Evolutionary conservation across 169 alveolate species (phyloP).

Genomic region (Eimeria acervulina): DNA sequence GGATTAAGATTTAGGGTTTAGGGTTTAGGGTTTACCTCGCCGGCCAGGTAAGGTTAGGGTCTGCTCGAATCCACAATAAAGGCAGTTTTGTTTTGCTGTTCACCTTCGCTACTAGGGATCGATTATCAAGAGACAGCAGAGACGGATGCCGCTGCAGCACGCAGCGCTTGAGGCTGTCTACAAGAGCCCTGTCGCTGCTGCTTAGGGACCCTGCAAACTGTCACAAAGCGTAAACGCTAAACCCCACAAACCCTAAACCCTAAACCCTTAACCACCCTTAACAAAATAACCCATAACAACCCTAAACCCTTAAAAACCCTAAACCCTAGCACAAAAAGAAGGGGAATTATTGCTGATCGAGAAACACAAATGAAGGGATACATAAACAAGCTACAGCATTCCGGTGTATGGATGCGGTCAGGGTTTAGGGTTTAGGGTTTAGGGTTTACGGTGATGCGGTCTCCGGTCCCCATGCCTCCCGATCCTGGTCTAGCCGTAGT

Average conservation of each 20-base stretch:
- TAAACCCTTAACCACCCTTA: neutral
- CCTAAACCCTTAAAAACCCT: neutral
- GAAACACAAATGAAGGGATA: too few species aligned
- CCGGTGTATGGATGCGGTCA: too few species aligned
- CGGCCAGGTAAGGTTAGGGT: constrained; percentile 87
- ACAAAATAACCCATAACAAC: neutral
- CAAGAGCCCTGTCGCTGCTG: constrained; percentile 86
- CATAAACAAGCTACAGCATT: too few species aligned
- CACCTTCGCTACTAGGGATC: constrained; percentile 92
- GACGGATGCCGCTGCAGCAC: constrained; percentile 85
- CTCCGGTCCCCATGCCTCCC: too few species aligned
- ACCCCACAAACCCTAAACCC: neutral
- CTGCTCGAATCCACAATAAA: constrained; percentile 91
- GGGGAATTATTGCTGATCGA: too few species aligned
- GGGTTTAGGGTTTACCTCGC: constrained; percentile 84
- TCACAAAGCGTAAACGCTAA: neutral
- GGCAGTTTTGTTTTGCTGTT: constrained; percentile 89
- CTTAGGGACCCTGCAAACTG: constrained; percentile 86
- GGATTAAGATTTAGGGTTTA: too few species aligned
- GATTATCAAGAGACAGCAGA: constrained; percentile 88
- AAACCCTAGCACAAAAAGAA: too few species aligned
- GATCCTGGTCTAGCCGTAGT: too few species aligned
- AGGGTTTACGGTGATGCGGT: too few species aligned
- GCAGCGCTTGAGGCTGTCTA: constrained; percentile 86
- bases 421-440: too few species aligned